Evolutionary conservation across 73 alveolate species (phyloP), one percentile per base, ranked within the genome.

Genomic region (Paramecium caudatum): DNA sequence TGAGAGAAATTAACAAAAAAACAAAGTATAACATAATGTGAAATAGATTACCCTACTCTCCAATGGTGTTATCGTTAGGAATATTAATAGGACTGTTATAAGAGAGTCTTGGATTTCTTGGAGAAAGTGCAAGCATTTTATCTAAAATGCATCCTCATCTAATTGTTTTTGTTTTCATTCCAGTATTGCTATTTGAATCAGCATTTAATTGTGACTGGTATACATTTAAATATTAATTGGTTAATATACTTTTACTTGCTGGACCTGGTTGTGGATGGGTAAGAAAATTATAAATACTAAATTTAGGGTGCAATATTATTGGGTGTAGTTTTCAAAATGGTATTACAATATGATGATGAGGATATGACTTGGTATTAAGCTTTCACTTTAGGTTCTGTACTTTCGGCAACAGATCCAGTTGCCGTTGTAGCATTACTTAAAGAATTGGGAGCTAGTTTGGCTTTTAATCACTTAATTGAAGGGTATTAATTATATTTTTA

Each of bases 401-500:
- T 92, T 13, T 92, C 94, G 16, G 96, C 96, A 25, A 92, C 96
- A 13, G 96, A 92, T 78, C 96, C 96, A 36, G 96, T 92, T 4
- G 96, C 96, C 32, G 96, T 92, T 10, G 96, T 92, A n/a, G 94
- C 96, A 9, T 82, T 92, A 23, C 85, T 92, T 16, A 92, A 92
- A 43, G 94, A 90, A 90, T 48, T 92, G 9, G 96, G 94, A 13
- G 96, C 96, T 9, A 27, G 91, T 92, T 48, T 70, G 91, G 49
- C 83, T 12, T 36, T 82, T 90, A 43, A 68, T 83, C 49, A 92
- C 92, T 19, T 92, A 27, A 90, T 92, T 17, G 96, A 92, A 92
- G 94, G 47, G 83, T 55, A 55, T 55, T 55, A 55, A 55, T n/a
- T n/a, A n/a, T n/a, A 55, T 55, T 55, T 27, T 12, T 55, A 5